Conservation (phyloP, 2,329 filamentous ascomycete species). For the Berkeleyomyces basicola region DNA sequence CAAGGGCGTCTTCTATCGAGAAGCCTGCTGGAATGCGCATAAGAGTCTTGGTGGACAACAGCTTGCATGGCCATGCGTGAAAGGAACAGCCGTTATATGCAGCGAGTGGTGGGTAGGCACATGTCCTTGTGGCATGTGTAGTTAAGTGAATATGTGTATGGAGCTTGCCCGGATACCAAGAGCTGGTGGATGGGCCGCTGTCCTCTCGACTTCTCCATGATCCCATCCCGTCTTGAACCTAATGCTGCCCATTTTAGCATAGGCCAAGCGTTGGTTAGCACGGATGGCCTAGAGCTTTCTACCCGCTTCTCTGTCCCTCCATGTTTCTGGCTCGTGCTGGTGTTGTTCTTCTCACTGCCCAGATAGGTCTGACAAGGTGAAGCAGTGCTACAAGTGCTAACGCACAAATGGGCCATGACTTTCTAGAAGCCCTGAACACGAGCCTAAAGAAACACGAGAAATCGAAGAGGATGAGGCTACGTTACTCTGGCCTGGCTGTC, state of each 20-base stretch:
- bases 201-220: not conserved
- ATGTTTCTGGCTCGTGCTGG: not conserved
- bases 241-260: not conserved
- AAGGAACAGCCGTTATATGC: not conserved
- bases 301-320: not conserved
- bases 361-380: not conserved
- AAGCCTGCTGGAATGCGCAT: not conserved
- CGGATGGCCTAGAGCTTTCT: not conserved
- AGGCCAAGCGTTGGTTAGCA: not conserved
- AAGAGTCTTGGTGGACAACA: not conserved
- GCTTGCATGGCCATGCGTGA: not conserved
- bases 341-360: not conserved
- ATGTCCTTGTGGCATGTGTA: not conserved
- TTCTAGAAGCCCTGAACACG: not conserved
- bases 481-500: not conserved
- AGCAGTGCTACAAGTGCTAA: not conserved
- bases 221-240: not conserved
- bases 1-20: not conserved
- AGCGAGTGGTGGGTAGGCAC: not conserved
- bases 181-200: not conserved
- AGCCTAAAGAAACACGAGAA: not conserved
- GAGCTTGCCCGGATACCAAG: not conserved
- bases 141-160: not conserved
- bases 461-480: not conserved
- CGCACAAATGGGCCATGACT: not conserved